These are phyloP conservation scores for Laguncularia racemosa DNA, from an alignment of 345 rosid genomes.

Conservation along the genomic window DNA sequence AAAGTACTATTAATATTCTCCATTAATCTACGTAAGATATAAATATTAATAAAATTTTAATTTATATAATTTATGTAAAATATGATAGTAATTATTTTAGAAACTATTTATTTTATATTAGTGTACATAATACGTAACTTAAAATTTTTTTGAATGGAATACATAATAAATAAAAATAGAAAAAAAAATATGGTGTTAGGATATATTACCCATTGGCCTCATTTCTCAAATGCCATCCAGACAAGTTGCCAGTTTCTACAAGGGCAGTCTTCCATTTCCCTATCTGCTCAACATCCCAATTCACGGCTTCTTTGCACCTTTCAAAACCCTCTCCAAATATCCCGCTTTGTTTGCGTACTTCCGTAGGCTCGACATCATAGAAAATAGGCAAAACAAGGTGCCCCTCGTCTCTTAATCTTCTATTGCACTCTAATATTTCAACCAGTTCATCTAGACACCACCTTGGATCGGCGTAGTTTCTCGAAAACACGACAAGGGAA, in stretches of 20 bases:
- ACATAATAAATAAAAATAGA: too few species aligned
- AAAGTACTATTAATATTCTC: too few species aligned
- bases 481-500: constrained; percentile 6
- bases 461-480: background rate
- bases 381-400: constrained; percentile 10
- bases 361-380: background rate
- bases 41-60: too few species aligned
- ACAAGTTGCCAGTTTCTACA: constrained; percentile 3
- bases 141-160: too few species aligned
- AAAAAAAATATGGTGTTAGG: too few species aligned
- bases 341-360: background rate
- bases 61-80: too few species aligned
- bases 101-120: too few species aligned
- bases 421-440: constrained; percentile 4
- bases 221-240: background rate
- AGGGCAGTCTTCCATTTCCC: constrained; percentile 1
- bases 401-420: background rate
- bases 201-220: background rate
- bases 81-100: too few species aligned
- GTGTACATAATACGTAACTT: too few species aligned
- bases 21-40: too few species aligned
- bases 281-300: background rate
- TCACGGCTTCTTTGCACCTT: background rate
- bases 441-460: constrained; percentile 7
- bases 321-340: background rate